Conservation (phyloP, 371 early-diverging fungal genomes). For the Actinomortierella ambigua region DNA sequence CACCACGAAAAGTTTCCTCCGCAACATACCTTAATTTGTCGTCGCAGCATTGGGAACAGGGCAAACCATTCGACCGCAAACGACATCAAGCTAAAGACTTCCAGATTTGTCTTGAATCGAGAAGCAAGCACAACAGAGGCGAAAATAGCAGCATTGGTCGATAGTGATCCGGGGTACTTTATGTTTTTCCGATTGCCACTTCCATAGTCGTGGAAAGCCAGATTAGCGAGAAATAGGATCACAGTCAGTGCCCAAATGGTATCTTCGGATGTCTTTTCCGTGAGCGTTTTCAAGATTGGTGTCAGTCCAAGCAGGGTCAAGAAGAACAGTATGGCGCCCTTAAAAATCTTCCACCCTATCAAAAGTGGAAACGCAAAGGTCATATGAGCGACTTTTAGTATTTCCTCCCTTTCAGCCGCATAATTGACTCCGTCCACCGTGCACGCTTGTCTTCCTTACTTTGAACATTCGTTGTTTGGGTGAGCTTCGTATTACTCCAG, state of each 20-base stretch:
- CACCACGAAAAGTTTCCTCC: background rate
- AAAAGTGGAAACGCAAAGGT: background rate
- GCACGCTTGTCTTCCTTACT: conserved; percentile 55
- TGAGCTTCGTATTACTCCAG: conserved; percentile 54
- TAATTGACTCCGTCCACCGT: no score
- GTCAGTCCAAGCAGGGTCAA: conserved; percentile 84
- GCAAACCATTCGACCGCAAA: conserved; percentile 94
- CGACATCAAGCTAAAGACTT: conserved; percentile 88
- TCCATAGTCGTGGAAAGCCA: conserved; percentile 91
- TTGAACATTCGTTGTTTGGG: conserved; percentile 54
- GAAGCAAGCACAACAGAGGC: conserved; percentile 95
- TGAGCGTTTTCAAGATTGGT: conserved; percentile 92
- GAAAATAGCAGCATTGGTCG: conserved; percentile 95
- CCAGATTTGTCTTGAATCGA: conserved; percentile 75
- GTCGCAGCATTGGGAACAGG: conserved; percentile 87
- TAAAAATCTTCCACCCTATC: conserved; percentile 64
- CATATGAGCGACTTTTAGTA: background rate
- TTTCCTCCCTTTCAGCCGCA: background rate
- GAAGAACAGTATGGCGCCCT: conserved; percentile 79
- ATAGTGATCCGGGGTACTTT: conserved; percentile 91
- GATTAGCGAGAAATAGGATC: conserved; percentile 80
- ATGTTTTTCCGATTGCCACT: conserved; percentile 30
- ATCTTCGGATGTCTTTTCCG: conserved; percentile 88
- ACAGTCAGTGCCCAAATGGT: conserved; percentile 94
- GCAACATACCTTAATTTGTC: conserved; percentile 69